These are phyloP conservation scores for Toxoplasma gondii DNA, from an alignment of 169 alveolate genomes.

Conservation along the genomic window DNA sequence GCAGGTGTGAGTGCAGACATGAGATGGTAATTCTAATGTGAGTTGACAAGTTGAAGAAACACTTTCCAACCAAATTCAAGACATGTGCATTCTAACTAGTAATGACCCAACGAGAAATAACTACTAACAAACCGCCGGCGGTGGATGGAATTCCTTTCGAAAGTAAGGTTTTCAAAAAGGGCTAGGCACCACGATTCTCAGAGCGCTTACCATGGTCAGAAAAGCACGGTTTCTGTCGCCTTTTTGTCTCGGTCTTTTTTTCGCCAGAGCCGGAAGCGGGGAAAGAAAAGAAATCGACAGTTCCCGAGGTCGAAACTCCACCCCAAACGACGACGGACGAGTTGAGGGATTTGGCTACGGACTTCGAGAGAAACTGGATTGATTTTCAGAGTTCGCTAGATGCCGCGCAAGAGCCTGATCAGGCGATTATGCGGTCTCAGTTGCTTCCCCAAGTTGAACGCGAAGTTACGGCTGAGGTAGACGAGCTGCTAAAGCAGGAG, in stretches of 20 bases:
- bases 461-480: slow-evolving; percentile 78
- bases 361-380: background rate
- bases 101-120: no score
- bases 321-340: background rate
- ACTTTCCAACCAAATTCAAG: no score
- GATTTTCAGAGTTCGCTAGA: background rate
- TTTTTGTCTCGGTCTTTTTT: no score
- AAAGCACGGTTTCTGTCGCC: background rate
- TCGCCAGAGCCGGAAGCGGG: background rate
- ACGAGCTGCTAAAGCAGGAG: slow-evolving; percentile 83
- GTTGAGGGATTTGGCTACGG: background rate
- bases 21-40: no score
- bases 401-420: background rate
- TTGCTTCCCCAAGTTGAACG: slow-evolving; percentile 79
- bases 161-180: no score
- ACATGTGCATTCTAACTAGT: no score
- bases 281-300: background rate
- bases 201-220: no score
- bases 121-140: no score
- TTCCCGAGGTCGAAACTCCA: background rate
- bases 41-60: no score
- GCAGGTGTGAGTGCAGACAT: no score
- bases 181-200: no score
- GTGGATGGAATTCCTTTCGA: no score
- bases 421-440: background rate